Evolutionary conservation across 495 filamentous ascomycete species (phyloP).

Genomic region (Patellaria atrata): DNA sequence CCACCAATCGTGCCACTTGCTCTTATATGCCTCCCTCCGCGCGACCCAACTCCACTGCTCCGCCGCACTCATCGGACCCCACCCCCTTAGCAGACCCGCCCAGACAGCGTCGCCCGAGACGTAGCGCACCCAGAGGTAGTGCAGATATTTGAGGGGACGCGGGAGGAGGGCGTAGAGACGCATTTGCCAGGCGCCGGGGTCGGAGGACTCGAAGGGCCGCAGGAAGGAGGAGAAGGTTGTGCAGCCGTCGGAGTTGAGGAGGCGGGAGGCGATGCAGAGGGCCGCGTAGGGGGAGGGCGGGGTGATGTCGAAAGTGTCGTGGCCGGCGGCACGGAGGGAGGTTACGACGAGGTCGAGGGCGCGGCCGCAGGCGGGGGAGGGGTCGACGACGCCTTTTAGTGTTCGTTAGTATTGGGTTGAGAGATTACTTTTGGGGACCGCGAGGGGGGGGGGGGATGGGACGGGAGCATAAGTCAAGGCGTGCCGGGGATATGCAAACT

Average conservation of each 20-base stretch:
- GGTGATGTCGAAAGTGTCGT: slow-evolving; percentile 59
- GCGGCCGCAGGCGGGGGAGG: slow-evolving; percentile 68
- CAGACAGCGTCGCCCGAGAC: slow-evolving; percentile 59
- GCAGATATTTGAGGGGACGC: slow-evolving; percentile 62
- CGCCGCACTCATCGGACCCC: slow-evolving; percentile 51
- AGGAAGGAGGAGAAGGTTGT: slow-evolving; percentile 66
- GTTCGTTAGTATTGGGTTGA: too few relatives aligned
- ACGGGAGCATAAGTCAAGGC: neutral
- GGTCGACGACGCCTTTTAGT: slow-evolving; percentile 73
- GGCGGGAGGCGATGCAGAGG: slow-evolving; percentile 63
- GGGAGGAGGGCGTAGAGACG: slow-evolving; percentile 57
- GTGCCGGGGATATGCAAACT: slow-evolving; percentile 1
- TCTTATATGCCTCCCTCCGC: slow-evolving; percentile 61
- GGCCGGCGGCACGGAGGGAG: slow-evolving; percentile 55
- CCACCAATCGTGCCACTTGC: slow-evolving; percentile 75
- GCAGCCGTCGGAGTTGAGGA: slow-evolving; percentile 81
- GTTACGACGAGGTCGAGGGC: slow-evolving; percentile 56
- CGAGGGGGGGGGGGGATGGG: too few relatives aligned
- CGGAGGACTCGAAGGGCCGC: slow-evolving; percentile 63
- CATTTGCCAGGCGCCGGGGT: slow-evolving; percentile 65
- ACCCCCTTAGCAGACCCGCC: slow-evolving; percentile 60
- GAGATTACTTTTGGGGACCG: too few relatives aligned
- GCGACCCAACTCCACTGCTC: slow-evolving; percentile 74
- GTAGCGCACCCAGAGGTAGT: slow-evolving; percentile 80
- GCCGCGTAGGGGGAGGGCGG: slow-evolving; percentile 59